Base-by-base conservation (phyloP, 176 grass and related monocot species). In the Cenchrus americanus region DNA sequence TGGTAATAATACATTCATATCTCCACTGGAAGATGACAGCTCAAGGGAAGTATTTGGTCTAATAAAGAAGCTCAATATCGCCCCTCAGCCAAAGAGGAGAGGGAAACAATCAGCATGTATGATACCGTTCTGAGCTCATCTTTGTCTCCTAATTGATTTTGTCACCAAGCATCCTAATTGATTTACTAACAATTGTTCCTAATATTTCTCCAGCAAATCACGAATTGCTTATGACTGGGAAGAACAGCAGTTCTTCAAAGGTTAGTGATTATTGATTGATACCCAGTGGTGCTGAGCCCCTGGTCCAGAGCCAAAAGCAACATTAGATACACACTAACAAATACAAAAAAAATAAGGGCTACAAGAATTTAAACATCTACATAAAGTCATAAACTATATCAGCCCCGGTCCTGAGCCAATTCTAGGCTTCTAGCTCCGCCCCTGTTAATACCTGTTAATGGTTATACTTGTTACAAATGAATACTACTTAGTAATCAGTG, bases 41-140 rank as follows among this genome's bases (percentile, higher is more conserved):
- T 98, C 96, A 58, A 93, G 71, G 82, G 96, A 98, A 87, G 85
- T 98, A 80, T 95, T 98, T 90, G 76, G 91, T 85, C 93, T 98
- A 64, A 98, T 98, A 86, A 98, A 93, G 87, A 98, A 94, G 87
- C 89, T 98, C 60, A 98, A 95, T 80, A 92, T 90, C 23, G 91
- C 85, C 54, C 93, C 91, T 87, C 77, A 87, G n/a, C 75, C 93
- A n/a, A 95, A 93, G 85, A 92, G 63, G 80, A 85, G 86, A 87
- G 89, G 62, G 74, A 95, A 94, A 19, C 83, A 91, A 62, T 63
- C 87, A 54, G 71, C 83, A 87, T 85, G 96, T 98, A 88, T 80
- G 58, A 59, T 82, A 40, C 3, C 43, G 60, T 69, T 84, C 71
- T 73, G 21, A 54, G 47, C 83, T 43, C 53, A 43, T 26, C 58